Evolutionary conservation across 1,139 yeast genomes (phyloP), one percentile per base, ranked within the genome.

Genomic region (Arxiozyma telluris): DNA sequence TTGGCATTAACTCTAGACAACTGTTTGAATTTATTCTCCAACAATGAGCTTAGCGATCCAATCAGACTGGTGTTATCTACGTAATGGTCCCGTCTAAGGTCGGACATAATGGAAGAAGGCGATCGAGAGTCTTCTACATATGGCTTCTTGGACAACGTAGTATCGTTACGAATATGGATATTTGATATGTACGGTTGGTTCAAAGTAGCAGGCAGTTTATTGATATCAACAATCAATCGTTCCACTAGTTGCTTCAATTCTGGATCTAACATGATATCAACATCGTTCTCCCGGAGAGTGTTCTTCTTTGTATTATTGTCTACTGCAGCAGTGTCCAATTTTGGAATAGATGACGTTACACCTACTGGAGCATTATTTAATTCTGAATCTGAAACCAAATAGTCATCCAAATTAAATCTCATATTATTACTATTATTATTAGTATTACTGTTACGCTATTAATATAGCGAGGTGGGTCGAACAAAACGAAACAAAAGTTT

Each of bases 1-100:
- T 46, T 44, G 8, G 25, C 47, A 52, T 60, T 61, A 5, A 42
- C 46, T 2, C 23, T 11, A 25, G 52, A 53, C 12, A 60, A 38
- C 5, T 48, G 9, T 18, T 50, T 39, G n/a, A 60, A 46, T 50
- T 53, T 59, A 21, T 12, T 22, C 30, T 41, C 23, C 15, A 51
- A 41, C 8, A 53, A 46, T 3, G 25, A 9, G 18, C 47, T 48
- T 27, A 54, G 30, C 17, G 47, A 39, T 30, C 44, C 22, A 45
- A 55, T 27, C 4, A 53, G 20, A 20, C 51, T 20, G 5, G n/a
- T 12, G n/a, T 38, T 23, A 25, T 41, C 25, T 3, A 34, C 8
- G 22, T 47, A 9, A 18, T 38, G 5, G 8, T 38, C 18, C 6
- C 9, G 1, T 20, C 3, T 20, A 12, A 7, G 8, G n/a, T 39